phyloP scores from a whole-genome alignment of 805 yeast genomes.

The Sugiyamaella qingdaonensis region DNA sequence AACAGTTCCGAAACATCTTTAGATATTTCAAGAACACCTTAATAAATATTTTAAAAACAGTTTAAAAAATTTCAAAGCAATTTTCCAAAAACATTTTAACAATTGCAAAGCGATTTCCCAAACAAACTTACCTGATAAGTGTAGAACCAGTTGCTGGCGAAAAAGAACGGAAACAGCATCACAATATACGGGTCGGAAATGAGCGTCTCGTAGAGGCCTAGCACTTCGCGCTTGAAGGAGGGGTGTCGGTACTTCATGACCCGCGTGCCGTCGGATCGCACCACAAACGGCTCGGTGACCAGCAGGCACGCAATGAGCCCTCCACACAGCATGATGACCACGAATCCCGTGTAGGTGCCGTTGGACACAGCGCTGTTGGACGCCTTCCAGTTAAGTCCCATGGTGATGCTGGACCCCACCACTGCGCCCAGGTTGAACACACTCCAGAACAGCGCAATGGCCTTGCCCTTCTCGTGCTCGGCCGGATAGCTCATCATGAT shows the following conservation, averaged over 20 bases:
- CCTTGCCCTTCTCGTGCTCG: constrained; percentile 46
- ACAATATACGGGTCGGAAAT: constrained; percentile 40
- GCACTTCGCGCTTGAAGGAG: constrained; percentile 39
- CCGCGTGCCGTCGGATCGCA: constrained; percentile 44
- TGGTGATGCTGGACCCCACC: constrained; percentile 50
- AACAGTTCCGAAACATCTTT: too few relatives aligned
- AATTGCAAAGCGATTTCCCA: too few relatives aligned
- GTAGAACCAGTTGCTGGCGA: constrained; percentile 55
- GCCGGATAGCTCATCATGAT: constrained; percentile 52
- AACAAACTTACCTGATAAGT: constrained; percentile 52
- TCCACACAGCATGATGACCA: constrained; percentile 47
- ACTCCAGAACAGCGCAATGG: constrained; percentile 51
- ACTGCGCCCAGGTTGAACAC: constrained; percentile 56
- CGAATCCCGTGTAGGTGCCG: constrained; percentile 50
- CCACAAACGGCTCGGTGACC: constrained; percentile 32
- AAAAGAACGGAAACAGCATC: constrained; percentile 51
- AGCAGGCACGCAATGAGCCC: constrained; percentile 33
- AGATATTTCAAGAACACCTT: too few relatives aligned
- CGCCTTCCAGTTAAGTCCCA: constrained; percentile 43
- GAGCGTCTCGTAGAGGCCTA: constrained; percentile 34
- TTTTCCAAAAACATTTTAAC: too few relatives aligned
- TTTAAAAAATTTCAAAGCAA: too few relatives aligned
- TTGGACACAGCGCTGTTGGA: constrained; percentile 28
- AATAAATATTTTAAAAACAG: too few relatives aligned
- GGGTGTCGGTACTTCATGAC: constrained; percentile 29